Conservation (phyloP, 352 stramenopile species). For the Globisporangium recalcitrans region DNA sequence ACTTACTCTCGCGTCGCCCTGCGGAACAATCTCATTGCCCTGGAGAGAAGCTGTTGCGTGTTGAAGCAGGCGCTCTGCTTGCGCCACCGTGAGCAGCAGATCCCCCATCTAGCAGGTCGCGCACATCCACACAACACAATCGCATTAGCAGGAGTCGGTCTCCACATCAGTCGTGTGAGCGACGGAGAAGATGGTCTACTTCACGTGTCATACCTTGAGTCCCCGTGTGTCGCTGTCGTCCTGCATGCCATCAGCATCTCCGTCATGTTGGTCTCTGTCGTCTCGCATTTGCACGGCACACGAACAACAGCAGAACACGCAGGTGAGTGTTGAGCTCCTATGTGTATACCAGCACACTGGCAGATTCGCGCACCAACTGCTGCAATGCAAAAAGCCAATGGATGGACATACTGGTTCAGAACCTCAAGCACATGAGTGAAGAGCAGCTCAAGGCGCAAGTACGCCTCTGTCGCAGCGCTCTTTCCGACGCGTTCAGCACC, state of each 20-base stretch:
- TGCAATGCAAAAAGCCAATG: too few relatives aligned
- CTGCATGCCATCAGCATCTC: background rate
- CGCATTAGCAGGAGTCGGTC: background rate
- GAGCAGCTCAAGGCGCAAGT: constrained; percentile 31
- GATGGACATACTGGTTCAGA: constrained; percentile 19
- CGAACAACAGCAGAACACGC: background rate
- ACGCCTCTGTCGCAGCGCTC: constrained; percentile 21
- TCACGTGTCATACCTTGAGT: constrained; percentile 10
- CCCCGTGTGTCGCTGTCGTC: constrained; percentile 11
- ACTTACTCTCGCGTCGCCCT: background rate
- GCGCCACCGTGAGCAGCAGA: constrained; percentile 27
- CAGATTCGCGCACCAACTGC: too few relatives aligned
- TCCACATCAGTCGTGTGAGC: background rate
- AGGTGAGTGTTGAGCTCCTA: background rate
- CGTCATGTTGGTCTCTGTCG: constrained; percentile 1
- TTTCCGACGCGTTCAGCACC: too few relatives aligned
- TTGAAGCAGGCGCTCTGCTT: constrained; percentile 27
- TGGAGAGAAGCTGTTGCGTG: background rate
- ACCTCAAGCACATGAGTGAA: constrained; percentile 25
- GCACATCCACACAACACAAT: background rate
- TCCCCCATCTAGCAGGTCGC: constrained; percentile 15
- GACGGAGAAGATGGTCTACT: background rate
- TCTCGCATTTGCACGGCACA: background rate
- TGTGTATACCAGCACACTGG: too few relatives aligned
- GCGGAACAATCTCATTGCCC: constrained; percentile 3